Evolutionary conservation across 2,329 filamentous ascomycete species (phyloP).

Genomic region (Capronia americana): DNA sequence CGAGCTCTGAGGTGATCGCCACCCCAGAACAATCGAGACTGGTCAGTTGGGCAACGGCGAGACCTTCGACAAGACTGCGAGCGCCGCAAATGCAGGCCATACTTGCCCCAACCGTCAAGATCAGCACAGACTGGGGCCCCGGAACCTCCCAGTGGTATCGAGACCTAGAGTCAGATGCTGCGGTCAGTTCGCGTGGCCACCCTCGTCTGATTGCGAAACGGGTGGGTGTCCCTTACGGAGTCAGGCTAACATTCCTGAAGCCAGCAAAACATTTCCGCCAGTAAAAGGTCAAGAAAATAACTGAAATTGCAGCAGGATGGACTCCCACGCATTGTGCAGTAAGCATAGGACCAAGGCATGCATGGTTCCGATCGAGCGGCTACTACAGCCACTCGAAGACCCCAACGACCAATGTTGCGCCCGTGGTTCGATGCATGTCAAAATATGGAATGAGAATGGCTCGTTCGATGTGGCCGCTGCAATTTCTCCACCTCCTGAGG

Average conservation of each 20-base stretch:
- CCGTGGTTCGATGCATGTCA: not conserved
- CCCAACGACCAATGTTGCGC: not conserved
- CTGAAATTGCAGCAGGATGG: not conserved
- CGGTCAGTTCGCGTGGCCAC: not conserved
- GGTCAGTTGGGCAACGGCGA: not conserved
- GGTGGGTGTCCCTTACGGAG: not conserved
- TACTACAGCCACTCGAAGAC: not conserved
- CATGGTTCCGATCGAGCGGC: not conserved
- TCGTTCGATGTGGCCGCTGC: not conserved
- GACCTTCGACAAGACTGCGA: not conserved
- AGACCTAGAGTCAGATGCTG: not conserved
- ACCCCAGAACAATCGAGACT: not conserved
- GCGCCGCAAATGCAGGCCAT: not conserved
- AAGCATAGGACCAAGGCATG: not conserved
- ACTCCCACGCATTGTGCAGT: not conserved
- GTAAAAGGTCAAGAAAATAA: not conserved
- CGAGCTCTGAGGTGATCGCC: not conserved
- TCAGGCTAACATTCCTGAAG: not conserved
- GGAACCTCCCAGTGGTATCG: not conserved
- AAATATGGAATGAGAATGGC: not conserved
- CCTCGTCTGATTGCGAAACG: not conserved
- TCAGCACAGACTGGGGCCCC: not conserved
- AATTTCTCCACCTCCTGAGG: not conserved
- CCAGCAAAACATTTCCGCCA: not conserved
- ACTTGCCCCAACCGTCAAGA: constrained; percentile 3